These are phyloP conservation scores for Aspergillus costaricaensis DNA, from an alignment of 2,329 filamentous ascomycete species.

Conservation along the genomic window DNA sequence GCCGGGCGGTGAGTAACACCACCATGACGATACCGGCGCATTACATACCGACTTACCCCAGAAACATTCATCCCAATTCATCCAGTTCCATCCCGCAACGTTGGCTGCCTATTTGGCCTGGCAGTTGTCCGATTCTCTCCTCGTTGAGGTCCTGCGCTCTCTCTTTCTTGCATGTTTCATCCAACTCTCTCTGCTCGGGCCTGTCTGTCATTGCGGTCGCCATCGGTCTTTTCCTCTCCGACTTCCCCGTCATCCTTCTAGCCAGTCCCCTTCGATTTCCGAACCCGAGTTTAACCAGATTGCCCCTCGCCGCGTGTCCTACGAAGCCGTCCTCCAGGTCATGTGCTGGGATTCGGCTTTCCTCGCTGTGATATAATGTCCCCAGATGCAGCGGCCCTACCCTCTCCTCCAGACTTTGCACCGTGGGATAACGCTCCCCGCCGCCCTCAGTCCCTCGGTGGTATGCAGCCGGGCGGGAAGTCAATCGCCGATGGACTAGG, in stretches of 20 bases:
- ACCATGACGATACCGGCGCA: background rate
- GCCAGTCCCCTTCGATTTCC: background rate
- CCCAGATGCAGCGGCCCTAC: conserved; percentile 41
- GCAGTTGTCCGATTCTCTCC: background rate
- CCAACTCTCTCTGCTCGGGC: background rate
- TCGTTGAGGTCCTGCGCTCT: background rate
- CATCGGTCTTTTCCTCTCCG: background rate
- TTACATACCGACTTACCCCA: conserved; percentile 14
- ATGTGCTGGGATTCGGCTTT: conserved; percentile 30
- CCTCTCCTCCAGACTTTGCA: conserved; percentile 37
- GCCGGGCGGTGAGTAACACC: conserved; percentile 33
- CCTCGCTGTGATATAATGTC: conserved; percentile 36
- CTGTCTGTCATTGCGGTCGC: background rate
- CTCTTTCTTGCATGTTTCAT: conserved; percentile 7
- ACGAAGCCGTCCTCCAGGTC: conserved; percentile 12
- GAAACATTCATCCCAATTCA: conserved; percentile 12
- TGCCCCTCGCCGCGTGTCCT: conserved; percentile 3
- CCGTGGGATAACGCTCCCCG: conserved; percentile 32
- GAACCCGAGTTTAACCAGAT: conserved; percentile 5
- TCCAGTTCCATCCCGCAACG: background rate
- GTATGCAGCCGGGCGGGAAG: conserved; percentile 30
- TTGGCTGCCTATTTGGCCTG: conserved; percentile 5
- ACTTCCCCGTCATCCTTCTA: background rate
- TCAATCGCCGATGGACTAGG: conserved; percentile 25
- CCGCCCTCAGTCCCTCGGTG: conserved; percentile 31